Evolutionary conservation across 2,329 filamentous ascomycete genomes (phyloP).

Genomic region (Stagonosporopsis vannaccii): DNA sequence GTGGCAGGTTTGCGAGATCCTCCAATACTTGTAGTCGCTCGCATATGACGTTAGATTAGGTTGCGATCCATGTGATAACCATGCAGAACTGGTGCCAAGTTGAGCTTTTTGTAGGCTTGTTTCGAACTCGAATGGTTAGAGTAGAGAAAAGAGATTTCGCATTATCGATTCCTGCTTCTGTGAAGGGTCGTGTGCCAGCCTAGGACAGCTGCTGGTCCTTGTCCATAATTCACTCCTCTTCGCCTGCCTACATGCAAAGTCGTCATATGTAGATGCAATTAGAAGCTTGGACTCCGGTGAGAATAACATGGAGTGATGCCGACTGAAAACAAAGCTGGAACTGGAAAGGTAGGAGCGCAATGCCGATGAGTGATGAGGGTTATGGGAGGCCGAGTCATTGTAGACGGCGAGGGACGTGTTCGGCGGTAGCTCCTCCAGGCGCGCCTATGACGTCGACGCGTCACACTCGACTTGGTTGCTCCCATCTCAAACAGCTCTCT

Average conservation of each 20-base stretch:
- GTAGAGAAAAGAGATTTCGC: no score
- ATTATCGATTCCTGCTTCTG: not conserved
- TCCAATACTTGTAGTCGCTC: not conserved
- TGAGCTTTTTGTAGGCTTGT: not conserved
- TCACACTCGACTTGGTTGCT: not conserved
- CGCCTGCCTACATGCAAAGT: not conserved
- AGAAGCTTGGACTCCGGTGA: not conserved
- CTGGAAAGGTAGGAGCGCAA: no score
- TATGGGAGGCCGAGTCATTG: no score
- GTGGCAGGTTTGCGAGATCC: not conserved
- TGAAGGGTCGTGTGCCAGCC: not conserved
- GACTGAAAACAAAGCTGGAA: no score
- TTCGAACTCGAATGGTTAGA: not conserved
- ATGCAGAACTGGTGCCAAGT: not conserved
- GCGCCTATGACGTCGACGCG: constrained; percentile 4
- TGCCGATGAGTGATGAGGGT: no score
- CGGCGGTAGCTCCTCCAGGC: not conserved
- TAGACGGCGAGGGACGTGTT: not conserved
- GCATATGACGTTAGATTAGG: no score
- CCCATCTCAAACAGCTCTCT: not conserved
- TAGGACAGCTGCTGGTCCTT: not conserved
- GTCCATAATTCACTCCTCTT: not conserved
- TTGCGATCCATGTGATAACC: not conserved
- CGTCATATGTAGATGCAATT: not conserved
- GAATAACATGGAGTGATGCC: no score